Evolutionary conservation across 768 basidiomycete genomes (phyloP), one percentile per base, ranked within the genome.

Genomic region (Mycena filopes): DNA sequence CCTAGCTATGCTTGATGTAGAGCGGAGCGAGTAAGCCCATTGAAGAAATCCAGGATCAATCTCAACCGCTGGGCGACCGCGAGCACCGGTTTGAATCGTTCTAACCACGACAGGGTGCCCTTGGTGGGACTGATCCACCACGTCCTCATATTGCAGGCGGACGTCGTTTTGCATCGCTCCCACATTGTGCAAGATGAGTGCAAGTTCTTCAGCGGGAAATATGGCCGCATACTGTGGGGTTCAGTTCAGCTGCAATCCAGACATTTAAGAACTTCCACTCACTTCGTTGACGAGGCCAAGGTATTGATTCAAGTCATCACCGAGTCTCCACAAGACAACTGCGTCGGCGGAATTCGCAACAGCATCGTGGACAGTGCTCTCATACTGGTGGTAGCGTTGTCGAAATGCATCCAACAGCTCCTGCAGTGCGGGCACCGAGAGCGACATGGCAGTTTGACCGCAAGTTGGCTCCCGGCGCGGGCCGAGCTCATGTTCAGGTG

Each of bases 271-370:
- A 18, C 20, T 20, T 36, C n/a, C 2, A 53, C 51, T 53, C 23
- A 23, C 68, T 49, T 70, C 60, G 18, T 60, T 21, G 7, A 70
- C 38, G 5, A 70, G 61, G 11, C 43, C 61, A 4, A 43, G 2
- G 36, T 60, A 70, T n/a, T 68, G 25, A 42, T 56, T 55, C 40
- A 65, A 60, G 50, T 70, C 69, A 54, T 70, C 69, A 42, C 69
- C 69, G 0, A 70, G 59, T 45, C 69, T n/a, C 43, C 46, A 63
- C 4, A 70, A 33, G 6, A 70, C 66, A 12, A 63, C 63, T 2
- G 57, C 60, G 46, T 70, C 69, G 3, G 66, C 43, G 16, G 57
- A 23, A 23, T 43, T 53, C 4, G 29, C 36, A 9, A 65, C 28
- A 2, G 50, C 59, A 18, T 70, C 58, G 9, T 40, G 45, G 1